phyloP scores from a whole-genome alignment of 768 basidiomycete genomes.

The Lactarius vividus region DNA sequence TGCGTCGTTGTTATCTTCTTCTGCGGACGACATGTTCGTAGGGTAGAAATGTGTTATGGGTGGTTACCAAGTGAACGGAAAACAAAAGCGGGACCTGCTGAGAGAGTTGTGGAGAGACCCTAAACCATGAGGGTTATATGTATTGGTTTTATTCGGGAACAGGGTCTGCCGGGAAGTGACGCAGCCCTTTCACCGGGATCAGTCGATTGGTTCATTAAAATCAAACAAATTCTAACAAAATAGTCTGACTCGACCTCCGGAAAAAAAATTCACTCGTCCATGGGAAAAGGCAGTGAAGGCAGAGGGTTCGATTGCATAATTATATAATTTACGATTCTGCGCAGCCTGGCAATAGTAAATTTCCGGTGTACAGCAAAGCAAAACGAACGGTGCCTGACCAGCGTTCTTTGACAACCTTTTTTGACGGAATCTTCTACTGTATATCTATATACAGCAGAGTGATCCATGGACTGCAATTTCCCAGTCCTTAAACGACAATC shows the following conservation, averaged over 20 bases:
- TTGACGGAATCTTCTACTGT: background rate
- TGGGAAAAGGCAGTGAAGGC: background rate
- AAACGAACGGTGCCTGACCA: background rate
- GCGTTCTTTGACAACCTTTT: background rate
- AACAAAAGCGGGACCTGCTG: background rate
- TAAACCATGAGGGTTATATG: conserved; percentile 10
- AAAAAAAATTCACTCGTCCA: background rate
- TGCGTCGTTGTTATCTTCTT: conserved; percentile 56
- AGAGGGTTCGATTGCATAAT: background rate
- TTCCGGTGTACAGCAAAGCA: background rate
- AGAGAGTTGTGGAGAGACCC: conserved; percentile 5
- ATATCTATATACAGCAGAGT: background rate
- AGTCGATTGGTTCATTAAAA: background rate
- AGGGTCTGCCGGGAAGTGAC: conserved; percentile 7
- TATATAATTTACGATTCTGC: background rate
- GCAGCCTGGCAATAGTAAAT: background rate
- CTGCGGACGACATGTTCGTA: conserved; percentile 56
- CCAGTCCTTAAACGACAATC: no score
- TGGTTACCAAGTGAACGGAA: background rate
- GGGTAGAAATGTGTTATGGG: background rate
- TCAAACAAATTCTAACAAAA: background rate
- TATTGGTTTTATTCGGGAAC: background rate
- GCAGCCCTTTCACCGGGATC: conserved; percentile 1
- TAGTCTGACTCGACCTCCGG: background rate
- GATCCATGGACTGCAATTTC: background rate